These are phyloP conservation scores for Avena eriantha DNA, from an alignment of 176 grass and related monocot species.

Conservation along the genomic window DNA sequence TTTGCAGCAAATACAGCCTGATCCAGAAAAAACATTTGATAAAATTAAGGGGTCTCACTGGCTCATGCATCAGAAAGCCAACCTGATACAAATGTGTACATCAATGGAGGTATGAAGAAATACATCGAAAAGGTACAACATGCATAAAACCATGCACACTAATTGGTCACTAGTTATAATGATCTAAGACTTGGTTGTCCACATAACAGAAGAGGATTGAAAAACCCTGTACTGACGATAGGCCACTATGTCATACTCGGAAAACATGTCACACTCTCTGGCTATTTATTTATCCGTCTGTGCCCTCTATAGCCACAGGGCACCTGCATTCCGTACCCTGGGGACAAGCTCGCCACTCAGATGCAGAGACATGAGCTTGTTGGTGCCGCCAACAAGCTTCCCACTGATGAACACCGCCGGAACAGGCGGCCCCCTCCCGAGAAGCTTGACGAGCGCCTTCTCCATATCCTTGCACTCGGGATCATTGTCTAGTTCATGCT, in stretches of 20 bases:
- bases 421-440: slow-evolving; percentile 38
- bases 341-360: slow-evolving; percentile 58
- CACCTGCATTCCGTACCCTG: slow-evolving; percentile 56
- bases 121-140: not conserved
- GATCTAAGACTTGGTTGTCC: slow-evolving; percentile 3
- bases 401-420: slow-evolving; percentile 69
- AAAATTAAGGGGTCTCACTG: not conserved
- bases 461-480: slow-evolving; percentile 66
- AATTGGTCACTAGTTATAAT: not conserved
- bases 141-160: not conserved
- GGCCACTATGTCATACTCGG: not conserved
- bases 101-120: not conserved
- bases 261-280: not conserved
- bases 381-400: slow-evolving; percentile 57
- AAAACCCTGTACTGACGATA: slow-evolving; percentile 7
- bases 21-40: not conserved
- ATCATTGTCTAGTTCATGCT: slow-evolving; percentile 67
- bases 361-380: slow-evolving; percentile 70
- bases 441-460: slow-evolving; percentile 51
- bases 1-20: not conserved
- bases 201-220: not conserved
- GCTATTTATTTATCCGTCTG: not conserved
- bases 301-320: slow-evolving; percentile 60
- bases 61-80: not conserved
- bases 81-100: not conserved